Evolutionary conservation across 441 rosid genomes (phyloP).

Genomic region (Erodium chrysanthum): DNA sequence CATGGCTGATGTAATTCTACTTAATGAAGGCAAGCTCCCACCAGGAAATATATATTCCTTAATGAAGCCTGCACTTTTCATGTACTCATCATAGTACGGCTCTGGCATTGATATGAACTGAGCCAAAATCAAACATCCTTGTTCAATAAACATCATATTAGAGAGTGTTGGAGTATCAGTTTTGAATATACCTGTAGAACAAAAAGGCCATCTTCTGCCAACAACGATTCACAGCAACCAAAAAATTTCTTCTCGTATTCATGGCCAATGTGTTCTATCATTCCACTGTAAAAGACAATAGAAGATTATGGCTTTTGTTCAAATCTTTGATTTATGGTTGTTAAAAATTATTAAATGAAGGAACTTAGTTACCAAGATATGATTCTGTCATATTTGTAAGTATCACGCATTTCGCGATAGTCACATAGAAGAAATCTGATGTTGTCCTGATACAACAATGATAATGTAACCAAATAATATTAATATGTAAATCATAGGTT

Average conservation of each 20-base stretch:
- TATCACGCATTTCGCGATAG: conserved; percentile 48
- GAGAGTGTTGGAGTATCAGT: neutral
- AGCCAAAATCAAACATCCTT: neutral
- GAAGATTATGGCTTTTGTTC: neutral
- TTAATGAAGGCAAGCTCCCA: conserved; percentile 72
- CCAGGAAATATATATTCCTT: conserved; percentile 91
- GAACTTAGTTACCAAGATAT: conserved; percentile 48
- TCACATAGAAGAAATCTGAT: conserved; percentile 22
- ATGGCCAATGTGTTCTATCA: conserved; percentile 76
- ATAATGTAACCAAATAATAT: too few species aligned
- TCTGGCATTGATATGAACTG: conserved; percentile 45
- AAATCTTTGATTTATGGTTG: neutral
- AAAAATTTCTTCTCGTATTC: conserved; percentile 73
- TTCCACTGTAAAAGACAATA: conserved; percentile 39
- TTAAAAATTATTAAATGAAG: neutral
- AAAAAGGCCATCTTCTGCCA: conserved; percentile 63
- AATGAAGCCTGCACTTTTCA: conserved; percentile 68
- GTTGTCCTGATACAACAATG: neutral
- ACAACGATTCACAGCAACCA: conserved; percentile 49
- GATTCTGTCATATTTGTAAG: conserved; percentile 52
- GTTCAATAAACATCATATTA: neutral
- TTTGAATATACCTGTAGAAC: conserved; percentile 50
- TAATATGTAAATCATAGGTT: too few species aligned
- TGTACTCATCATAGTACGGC: conserved; percentile 61
- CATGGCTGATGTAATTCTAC: conserved; percentile 71